These are phyloP conservation scores for Arthroderma sp. DNA, from an alignment of 2,329 filamentous ascomycete species.

Conservation along the genomic window DNA sequence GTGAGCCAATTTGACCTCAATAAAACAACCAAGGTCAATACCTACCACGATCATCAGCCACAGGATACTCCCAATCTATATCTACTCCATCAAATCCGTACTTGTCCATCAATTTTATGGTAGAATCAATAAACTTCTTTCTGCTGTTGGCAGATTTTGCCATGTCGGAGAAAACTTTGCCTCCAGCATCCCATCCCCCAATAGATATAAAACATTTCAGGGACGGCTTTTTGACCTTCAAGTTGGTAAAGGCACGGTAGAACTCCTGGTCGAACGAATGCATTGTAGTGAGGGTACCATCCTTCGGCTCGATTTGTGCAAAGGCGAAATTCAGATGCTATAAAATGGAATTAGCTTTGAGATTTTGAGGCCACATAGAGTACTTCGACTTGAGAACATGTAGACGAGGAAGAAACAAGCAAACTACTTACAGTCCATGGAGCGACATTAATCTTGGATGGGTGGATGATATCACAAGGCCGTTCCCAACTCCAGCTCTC, in stretches of 20 bases:
- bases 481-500: conserved; percentile 18
- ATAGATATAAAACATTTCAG: conserved; percentile 6
- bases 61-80: conserved; percentile 15
- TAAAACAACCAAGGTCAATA: not conserved
- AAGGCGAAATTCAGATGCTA: conserved; percentile 27
- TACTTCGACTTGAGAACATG: not conserved
- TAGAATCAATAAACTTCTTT: conserved; percentile 8
- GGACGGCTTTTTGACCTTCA: conserved; percentile 3
- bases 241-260: conserved; percentile 1
- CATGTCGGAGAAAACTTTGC: conserved; percentile 13
- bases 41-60: conserved; percentile 23
- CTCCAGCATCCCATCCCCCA: conserved; percentile 7
- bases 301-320: conserved; percentile 11
- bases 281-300: conserved; percentile 1
- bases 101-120: conserved; percentile 4
- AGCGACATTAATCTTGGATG: conserved; percentile 5
- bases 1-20: not conserved
- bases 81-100: conserved; percentile 9
- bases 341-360: conserved; percentile 5
- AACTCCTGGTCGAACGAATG: not conserved
- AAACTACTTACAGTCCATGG: conserved; percentile 4
- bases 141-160: conserved; percentile 6
- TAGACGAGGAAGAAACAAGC: not conserved
- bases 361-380: not conserved
- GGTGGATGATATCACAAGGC: conserved; percentile 3